Base-by-base conservation (phyloP, 208 protist genomes). In the Crithidia fasciculata region DNA sequence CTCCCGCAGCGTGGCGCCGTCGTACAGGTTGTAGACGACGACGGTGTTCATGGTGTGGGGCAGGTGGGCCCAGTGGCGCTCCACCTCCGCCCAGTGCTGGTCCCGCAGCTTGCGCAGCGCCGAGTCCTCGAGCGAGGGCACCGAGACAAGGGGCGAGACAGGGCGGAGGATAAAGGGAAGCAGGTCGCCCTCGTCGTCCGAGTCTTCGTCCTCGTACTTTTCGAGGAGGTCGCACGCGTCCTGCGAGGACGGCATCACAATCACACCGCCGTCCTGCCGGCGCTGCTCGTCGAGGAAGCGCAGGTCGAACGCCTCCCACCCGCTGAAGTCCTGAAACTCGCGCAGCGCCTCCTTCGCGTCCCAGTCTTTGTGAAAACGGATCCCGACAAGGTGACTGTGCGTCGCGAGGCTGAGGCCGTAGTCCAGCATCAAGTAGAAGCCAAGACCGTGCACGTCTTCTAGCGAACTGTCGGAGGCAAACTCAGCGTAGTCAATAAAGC, bases 141-240 rank as follows among this genome's bases (percentile, higher is more conserved):
- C 89, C 13, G 79, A 72, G 3, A 91, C 81, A 2, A 93, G 80
- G 37, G 88, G 89, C 8, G 79, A 55, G 13, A 96, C 86, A 28
- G 91, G 91, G 5, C 91, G 91, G 53, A 96, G 81, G 59, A 88
- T 78, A 72, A 96, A 96, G 2, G 85, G 87, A n/a, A 96, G 74
- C 8, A 92, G 47, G 55, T 90, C 89, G 28, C 87, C 85, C 49
- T 96, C 88, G 74, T 96, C 91, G 72, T 96, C 91, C 8, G 85
- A 90, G 76, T 96, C 91, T 64, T 96, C 91, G 69, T 96, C 91
- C 62, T 96, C 91, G 77, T 96, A 96, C 73, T 83, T 87, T 66
- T 96, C 91, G 53, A 96, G 83, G 8, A 96, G 41, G 75, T 96
- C 91, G 72, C 79, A 89, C 36, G 85, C 91, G 55, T 96, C 91